Conservation (phyloP, 192 early-diverging fungal species). For the Coemansia sp. region DNA sequence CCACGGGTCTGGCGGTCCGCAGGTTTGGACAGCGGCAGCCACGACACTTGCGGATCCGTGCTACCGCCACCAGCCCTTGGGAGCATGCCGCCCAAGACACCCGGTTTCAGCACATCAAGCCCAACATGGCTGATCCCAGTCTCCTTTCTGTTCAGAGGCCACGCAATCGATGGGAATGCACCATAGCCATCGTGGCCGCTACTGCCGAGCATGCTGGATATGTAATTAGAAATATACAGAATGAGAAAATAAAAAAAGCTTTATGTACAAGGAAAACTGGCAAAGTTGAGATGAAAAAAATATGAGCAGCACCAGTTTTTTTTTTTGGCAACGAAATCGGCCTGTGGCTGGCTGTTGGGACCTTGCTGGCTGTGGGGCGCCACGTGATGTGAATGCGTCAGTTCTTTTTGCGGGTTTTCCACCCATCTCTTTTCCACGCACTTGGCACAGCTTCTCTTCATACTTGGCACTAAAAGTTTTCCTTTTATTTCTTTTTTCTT, state of each 20-base stretch:
- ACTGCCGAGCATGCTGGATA: background rate
- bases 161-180: constrained; percentile 30
- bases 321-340: background rate
- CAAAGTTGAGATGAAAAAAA: background rate
- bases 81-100: constrained; percentile 18
- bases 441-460: background rate
- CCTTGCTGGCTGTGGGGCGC: background rate
- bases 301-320: background rate
- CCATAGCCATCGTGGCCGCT: background rate
- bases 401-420: background rate
- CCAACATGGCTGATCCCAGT: constrained; percentile 9
- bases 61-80: background rate
- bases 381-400: constrained; percentile 4
- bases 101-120: constrained; percentile 13
- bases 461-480: background rate
- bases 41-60: constrained; percentile 1
- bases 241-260: background rate
- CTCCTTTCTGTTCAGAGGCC: constrained; percentile 40
- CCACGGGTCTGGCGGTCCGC: background rate
- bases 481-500: background rate
- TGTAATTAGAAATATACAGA: background rate
- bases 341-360: background rate
- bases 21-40: constrained; percentile 22
- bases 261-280: background rate
- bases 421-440: background rate